These are phyloP conservation scores for Cyphellophora europaea DNA, from an alignment of 2,329 filamentous ascomycete species.

Conservation along the genomic window DNA sequence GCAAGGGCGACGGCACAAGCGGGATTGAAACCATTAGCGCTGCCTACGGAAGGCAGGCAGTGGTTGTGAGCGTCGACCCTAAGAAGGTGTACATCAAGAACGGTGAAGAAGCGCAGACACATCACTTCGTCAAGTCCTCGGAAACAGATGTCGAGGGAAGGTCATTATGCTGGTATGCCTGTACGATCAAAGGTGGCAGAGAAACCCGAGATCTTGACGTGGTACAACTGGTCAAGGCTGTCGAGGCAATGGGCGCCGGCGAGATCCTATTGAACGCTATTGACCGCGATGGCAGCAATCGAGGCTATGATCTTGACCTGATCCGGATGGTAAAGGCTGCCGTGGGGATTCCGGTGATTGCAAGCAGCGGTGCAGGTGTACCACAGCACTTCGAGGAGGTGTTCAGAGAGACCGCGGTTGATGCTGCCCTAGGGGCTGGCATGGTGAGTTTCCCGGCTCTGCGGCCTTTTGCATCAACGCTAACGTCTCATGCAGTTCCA, in stretches of 20 bases:
- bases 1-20: conserved; percentile 65
- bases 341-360: conserved; percentile 87
- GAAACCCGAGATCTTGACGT: conserved; percentile 94
- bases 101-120: conserved; percentile 52
- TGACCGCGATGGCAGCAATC: conserved; percentile 90
- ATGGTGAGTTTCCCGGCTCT: conserved; percentile 51
- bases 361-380: conserved; percentile 81
- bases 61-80: conserved; percentile 91
- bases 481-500: conserved; percentile 56
- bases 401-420: conserved; percentile 73
- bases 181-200: conserved; percentile 89
- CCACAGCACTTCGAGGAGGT: conserved; percentile 86
- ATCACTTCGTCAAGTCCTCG: conserved; percentile 65
- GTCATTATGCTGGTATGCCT: conserved; percentile 88
- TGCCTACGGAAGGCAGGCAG: conserved; percentile 92
- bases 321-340: conserved; percentile 80
- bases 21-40: conserved; percentile 91
- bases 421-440: conserved; percentile 87
- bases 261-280: conserved; percentile 97
- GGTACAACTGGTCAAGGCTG: conserved; percentile 73
- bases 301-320: conserved; percentile 87
- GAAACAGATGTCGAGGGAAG: conserved; percentile 64
- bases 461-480: not conserved
- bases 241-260: conserved; percentile 90
- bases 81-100: conserved; percentile 75